phyloP scores from a whole-genome alignment of 306 rosid genomes.

The Ochetophila trinervis region DNA sequence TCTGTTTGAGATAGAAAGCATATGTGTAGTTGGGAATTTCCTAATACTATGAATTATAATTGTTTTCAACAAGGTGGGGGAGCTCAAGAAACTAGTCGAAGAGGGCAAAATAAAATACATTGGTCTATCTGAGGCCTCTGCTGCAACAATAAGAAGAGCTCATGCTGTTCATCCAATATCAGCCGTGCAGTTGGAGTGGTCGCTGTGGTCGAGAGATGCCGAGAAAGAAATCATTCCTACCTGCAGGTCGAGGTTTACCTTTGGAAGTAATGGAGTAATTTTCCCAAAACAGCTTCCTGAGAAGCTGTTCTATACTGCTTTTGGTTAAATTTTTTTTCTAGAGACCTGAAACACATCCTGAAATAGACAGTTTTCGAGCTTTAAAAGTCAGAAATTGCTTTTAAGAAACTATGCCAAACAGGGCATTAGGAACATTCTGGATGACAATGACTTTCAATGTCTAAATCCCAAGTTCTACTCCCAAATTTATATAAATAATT shows the following conservation, averaged over 20 bases:
- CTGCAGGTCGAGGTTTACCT: slow-evolving; percentile 43
- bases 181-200: slow-evolving; percentile 70
- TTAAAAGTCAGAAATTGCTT: too few relatives aligned
- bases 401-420: too few relatives aligned
- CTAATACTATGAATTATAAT: background rate
- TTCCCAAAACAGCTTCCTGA: too few relatives aligned
- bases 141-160: slow-evolving; percentile 75
- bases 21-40: background rate
- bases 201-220: slow-evolving; percentile 63
- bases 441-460: too few relatives aligned
- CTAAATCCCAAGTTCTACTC: too few relatives aligned
- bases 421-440: too few relatives aligned
- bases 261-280: background rate
- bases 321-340: too few relatives aligned
- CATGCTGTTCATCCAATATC: slow-evolving; percentile 78
- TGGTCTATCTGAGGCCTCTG: slow-evolving; percentile 69
- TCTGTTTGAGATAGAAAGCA: background rate
- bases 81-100: slow-evolving; percentile 59
- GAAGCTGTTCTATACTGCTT: too few relatives aligned
- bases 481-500: too few relatives aligned
- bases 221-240: slow-evolving; percentile 69
- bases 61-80: slow-evolving; percentile 47
- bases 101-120: slow-evolving; percentile 69
- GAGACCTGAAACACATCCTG: too few relatives aligned
- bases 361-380: too few relatives aligned